Evolutionary conservation across 2,329 filamentous ascomycete species (phyloP), one percentile per base, ranked within the genome.

Genomic region (Hypoxylon sp.): DNA sequence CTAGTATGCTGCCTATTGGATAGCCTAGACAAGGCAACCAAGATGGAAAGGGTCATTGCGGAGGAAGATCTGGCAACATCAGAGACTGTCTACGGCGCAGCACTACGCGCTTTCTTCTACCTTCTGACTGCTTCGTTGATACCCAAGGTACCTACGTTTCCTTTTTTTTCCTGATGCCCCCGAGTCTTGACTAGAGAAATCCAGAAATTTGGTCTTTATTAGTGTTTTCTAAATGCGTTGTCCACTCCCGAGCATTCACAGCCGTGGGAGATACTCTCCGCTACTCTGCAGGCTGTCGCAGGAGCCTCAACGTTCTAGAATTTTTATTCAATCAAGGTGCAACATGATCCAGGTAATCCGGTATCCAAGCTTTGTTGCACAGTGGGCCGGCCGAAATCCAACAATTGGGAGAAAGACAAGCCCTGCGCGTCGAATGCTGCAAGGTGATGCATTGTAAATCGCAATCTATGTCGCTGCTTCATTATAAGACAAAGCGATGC

Each of bases 361-460:
- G 42, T 30, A 48, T 48, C 32, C 50, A 33, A 24, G 48, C 6
- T 18, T 16, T 20, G 9, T 22, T 30, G 9, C 40, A 36, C 22
- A 42, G 36, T 36, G 30, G 36, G 28, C 18, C 16, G 26, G 32
- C 26, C 44, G 14, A 50, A 55, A 33, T n/a, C 12, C 42, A 42
- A 9, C 8, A 49, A 14, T 57, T 57, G 22, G 16, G 32, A 12
- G 28, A 20, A 18, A n/a, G 33, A 50, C 57, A 24, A 9, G 24
- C 46, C 18, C 48, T 11, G 42, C 32, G 48, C 28, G 20, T 56
- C 9, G 16, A 56, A 33, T 45, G 30, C 50, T 61, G 36, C 44
- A 59, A 36, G 40, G 36, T 36, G 24, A 61, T 65, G 52, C 55
- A 28, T 42, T 64, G 57, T 40, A 65, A 65, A 68, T 68, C 65